Conservation (phyloP, 495 filamentous ascomycete genomes). For the Penicillium mononematosum region DNA sequence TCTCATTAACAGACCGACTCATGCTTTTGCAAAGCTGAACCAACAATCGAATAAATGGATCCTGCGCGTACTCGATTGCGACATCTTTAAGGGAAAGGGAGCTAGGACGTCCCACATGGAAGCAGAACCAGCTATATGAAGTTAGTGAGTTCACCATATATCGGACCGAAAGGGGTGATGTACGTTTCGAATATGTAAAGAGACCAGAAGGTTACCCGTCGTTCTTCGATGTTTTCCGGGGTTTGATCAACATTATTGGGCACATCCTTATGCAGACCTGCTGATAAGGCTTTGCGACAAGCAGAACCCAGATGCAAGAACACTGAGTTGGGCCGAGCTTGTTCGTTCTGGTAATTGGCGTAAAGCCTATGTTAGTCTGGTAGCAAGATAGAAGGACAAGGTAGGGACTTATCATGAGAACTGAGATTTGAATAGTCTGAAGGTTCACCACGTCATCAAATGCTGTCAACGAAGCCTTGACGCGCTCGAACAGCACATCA, state of each 20-base stretch:
- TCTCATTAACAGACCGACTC: constrained; percentile 35
- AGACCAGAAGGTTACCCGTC: constrained; percentile 44
- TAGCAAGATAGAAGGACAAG: background rate
- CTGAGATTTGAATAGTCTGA: constrained; percentile 42
- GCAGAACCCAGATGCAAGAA: constrained; percentile 43
- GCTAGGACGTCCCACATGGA: constrained; percentile 41
- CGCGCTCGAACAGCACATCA: constrained; percentile 41
- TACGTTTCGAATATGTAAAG: constrained; percentile 46
- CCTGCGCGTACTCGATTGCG: constrained; percentile 34
- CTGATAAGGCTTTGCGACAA: constrained; percentile 40
- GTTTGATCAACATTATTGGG: constrained; percentile 28
- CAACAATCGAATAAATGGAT: constrained; percentile 37
- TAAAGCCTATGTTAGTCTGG: constrained; percentile 16
- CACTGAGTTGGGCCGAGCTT: constrained; percentile 43
- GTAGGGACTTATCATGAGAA: constrained; percentile 44
- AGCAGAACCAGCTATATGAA: constrained; percentile 41
- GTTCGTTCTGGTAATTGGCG: constrained; percentile 45
- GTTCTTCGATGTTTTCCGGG: constrained; percentile 33
- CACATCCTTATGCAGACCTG: constrained; percentile 45
- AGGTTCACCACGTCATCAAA: constrained; percentile 47
- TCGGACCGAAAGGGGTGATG: background rate
- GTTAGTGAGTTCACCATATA: background rate
- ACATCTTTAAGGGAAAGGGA: constrained; percentile 37
- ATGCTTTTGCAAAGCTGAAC: constrained; percentile 36
- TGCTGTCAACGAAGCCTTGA: constrained; percentile 33